Base-by-base conservation (phyloP, 805 yeast genomes). In the Saturnispora hagleri region DNA sequence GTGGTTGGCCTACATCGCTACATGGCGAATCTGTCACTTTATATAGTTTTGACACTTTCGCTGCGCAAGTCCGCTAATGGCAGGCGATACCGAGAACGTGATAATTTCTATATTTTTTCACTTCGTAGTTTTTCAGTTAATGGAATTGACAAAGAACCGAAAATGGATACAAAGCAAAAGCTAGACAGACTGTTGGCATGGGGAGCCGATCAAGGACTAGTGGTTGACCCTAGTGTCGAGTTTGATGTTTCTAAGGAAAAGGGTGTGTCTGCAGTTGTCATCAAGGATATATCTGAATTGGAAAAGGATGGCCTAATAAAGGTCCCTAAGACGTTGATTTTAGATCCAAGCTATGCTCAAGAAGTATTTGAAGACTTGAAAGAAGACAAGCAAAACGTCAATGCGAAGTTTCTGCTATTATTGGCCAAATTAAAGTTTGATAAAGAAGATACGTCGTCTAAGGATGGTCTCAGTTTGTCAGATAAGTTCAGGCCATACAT, bases 341-440 rank as follows among this genome's bases (percentile, higher is more conserved):
- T 78, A 4, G 69, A 73, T 2, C 70, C 71, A 2, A 58, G 59
- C 0, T 24, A 65, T 4, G 77, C 79, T 0, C 59, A 61, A 1
- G 33, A 52, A 1, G 62, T 58, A 27, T 58, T 62, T 1, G 48
- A 20, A 3, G 33, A 43, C 15, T 38, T 57, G 18, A 17, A 45
- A 7, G 47, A 43, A 33, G 28, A 44, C 15, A 13, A n/a, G 8
- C 26, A 35, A 9, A 46, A 64, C 22, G 59, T 59, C 4, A 74
- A 74, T 51, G 62, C 66, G 1, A 63, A 68, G 44, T 51, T 72
- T 27, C 71, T 73, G 49, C 57, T 77, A 2, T 62, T 71, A 13
- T 50, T 76, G 6, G 70, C 77, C 1, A 71, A 72, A 50, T 59
- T 76, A 51, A 76, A 68, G 54, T 76, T 72, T 52, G 71, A 66